A percentile compares a stretch with the other conserved stretches of the same genome.
These are phyloP conservation scores for Arachnomyces sp. DNA, from an alignment of 2,329 filamentous ascomycete genomes.

Conservation along the genomic window DNA sequence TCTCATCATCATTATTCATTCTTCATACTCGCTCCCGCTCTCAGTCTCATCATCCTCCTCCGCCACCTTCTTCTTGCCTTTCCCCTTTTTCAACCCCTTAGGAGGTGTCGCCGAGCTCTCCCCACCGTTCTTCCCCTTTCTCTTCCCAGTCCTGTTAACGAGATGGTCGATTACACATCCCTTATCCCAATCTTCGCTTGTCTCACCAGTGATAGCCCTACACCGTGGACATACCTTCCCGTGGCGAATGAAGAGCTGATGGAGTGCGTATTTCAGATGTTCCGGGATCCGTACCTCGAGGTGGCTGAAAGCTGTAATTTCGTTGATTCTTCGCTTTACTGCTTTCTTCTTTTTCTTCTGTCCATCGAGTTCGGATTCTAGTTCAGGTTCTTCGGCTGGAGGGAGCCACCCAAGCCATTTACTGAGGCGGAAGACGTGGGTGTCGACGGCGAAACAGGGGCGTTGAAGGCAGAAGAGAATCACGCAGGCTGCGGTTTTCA, in stretches of 20 bases:
- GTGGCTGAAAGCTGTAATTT: slow-evolving; percentile 48
- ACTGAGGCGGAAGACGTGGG: slow-evolving; percentile 56
- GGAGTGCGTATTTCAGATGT: slow-evolving; percentile 54
- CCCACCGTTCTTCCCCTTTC: slow-evolving; percentile 24
- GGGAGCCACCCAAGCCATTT: slow-evolving; percentile 57
- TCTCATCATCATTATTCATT: slow-evolving; percentile 1
- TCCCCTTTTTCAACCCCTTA: slow-evolving; percentile 6
- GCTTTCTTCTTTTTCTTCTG: slow-evolving; percentile 23
- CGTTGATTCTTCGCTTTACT: slow-evolving; percentile 32
- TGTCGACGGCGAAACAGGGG: slow-evolving; percentile 57
- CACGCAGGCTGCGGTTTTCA: slow-evolving; percentile 59
- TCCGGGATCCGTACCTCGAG: slow-evolving; percentile 54
- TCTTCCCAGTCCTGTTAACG: slow-evolving; percentile 48
- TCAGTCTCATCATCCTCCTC: slow-evolving; percentile 1
- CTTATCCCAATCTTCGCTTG: slow-evolving; percentile 54
- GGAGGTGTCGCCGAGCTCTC: not conserved
- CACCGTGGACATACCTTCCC: slow-evolving; percentile 55
- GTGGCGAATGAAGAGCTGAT: slow-evolving; percentile 54
- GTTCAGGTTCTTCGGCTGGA: slow-evolving; percentile 21
- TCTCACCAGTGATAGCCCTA: slow-evolving; percentile 51
- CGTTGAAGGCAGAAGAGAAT: slow-evolving; percentile 56
- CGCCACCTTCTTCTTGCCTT: slow-evolving; percentile 1
- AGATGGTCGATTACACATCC: slow-evolving; percentile 58
- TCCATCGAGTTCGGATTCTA: slow-evolving; percentile 4
- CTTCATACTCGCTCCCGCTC: slow-evolving; percentile 5